These are phyloP conservation scores for Torrubiella hemipterigena DNA, from an alignment of 2,329 filamentous ascomycete species.

Conservation along the genomic window DNA sequence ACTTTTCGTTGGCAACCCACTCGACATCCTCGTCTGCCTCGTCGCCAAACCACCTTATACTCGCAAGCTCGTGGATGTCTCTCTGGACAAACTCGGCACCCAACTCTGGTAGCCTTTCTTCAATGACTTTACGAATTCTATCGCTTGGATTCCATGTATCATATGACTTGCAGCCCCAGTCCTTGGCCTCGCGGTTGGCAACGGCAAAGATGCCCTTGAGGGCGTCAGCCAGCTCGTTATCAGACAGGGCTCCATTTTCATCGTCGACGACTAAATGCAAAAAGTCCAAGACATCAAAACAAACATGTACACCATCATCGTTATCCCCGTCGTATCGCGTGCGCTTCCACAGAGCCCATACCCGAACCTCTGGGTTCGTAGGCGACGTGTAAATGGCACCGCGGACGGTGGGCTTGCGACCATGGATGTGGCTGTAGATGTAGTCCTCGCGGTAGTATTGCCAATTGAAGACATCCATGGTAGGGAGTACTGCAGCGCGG, in stretches of 20 bases:
- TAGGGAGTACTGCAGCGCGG: slow-evolving; percentile 20
- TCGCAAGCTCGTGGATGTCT: slow-evolving; percentile 56
- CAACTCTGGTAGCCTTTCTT: slow-evolving; percentile 28
- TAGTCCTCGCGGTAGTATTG: slow-evolving; percentile 69
- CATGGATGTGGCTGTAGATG: slow-evolving; percentile 52
- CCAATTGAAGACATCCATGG: slow-evolving; percentile 33
- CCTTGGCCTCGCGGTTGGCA: slow-evolving; percentile 57
- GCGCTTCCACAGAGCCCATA: slow-evolving; percentile 65
- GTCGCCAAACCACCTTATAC: slow-evolving; percentile 58
- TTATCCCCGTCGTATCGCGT: slow-evolving; percentile 55
- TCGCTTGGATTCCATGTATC: slow-evolving; percentile 75
- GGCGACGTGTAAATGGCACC: slow-evolving; percentile 53
- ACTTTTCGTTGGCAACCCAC: slow-evolving; percentile 70
- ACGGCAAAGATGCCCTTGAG: slow-evolving; percentile 52
- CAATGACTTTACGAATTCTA: slow-evolving; percentile 33
- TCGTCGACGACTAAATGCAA: slow-evolving; percentile 58
- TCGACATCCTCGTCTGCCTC: slow-evolving; percentile 41
- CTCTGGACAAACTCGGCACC: slow-evolving; percentile 39
- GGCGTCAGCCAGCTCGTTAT: slow-evolving; percentile 33
- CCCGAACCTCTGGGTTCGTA: slow-evolving; percentile 35
- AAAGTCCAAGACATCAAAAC: slow-evolving; percentile 58
- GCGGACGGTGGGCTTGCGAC: slow-evolving; percentile 44
- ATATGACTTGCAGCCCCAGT: slow-evolving; percentile 59
- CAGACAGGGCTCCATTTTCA: slow-evolving; percentile 20
- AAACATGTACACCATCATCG: too few species aligned